A percentile compares a stretch with the other conserved stretches of the same genome.
Evolutionary conservation across 345 rosid species (phyloP).

Genomic region (Gynandropsis gynandra): DNA sequence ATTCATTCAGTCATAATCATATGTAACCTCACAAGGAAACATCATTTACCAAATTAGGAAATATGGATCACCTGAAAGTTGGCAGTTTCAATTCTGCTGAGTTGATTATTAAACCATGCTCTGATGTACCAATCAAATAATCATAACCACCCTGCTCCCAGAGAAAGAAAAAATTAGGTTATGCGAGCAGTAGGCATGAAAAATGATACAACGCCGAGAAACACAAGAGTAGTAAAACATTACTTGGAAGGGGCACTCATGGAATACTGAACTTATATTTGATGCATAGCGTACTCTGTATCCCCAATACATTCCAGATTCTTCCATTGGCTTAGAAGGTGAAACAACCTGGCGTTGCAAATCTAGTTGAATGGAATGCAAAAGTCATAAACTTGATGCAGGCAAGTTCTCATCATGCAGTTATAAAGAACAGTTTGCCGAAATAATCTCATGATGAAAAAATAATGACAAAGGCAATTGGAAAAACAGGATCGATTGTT

Average conservation of each 20-base stretch:
- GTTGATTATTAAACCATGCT: conserved; percentile 66
- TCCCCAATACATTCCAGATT: conserved; percentile 82
- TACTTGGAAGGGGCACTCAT: conserved; percentile 60
- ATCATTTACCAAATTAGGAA: not conserved
- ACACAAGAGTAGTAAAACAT: not conserved
- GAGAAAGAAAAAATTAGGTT: conserved; percentile 19
- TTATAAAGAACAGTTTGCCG: too few species aligned
- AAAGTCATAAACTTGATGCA: conserved; percentile 15
- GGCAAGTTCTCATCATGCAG: not conserved
- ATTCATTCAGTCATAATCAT: too few species aligned
- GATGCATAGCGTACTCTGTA: conserved; percentile 88
- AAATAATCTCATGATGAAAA: not conserved
- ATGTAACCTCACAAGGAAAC: conserved; percentile 6
- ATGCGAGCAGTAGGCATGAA: not conserved
- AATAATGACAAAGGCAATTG: too few species aligned
- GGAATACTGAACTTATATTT: conserved; percentile 55
- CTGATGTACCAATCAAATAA: conserved; percentile 86
- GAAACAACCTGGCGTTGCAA: conserved; percentile 55
- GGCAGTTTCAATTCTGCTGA: conserved; percentile 71
- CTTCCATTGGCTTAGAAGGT: conserved; percentile 64
- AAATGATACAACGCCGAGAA: not conserved
- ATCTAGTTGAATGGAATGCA: conserved; percentile 46
- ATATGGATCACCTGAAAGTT: conserved; percentile 45
- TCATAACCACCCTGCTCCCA: conserved; percentile 80
- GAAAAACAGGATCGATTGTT: conserved; percentile 6